Base-by-base conservation (phyloP, 257 asterid species). In the Petunia secreta region DNA sequence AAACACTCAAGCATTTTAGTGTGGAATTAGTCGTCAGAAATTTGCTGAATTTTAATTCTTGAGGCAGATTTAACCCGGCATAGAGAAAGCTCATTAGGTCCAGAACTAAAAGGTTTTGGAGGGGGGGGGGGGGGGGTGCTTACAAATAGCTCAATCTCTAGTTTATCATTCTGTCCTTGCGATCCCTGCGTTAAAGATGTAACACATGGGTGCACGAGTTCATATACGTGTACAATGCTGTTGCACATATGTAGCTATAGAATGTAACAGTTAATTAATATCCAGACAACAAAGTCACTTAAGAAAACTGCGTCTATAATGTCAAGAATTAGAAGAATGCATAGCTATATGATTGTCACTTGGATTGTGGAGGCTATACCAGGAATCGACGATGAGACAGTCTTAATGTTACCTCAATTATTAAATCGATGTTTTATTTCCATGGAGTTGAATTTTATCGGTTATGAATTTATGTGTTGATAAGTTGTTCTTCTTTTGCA, bases 401-500 rank as follows among this genome's bases (percentile, higher is more conserved):
- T 43, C n/a, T 68, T 8, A n/a, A n/a, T 68, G 39, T 68, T 52
- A 68, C 44, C 75, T 68, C 16, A 44, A 6, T 38, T 44, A 4
- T 43, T 68, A 68, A 15, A 68, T 68, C 46, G 46, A 25, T 69
- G 58, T 48, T 71, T 25, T 25, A 71, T 71, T 71, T 34, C 25
- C 77, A 50, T 34, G 55, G 11, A 71, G 6, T 71, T 71, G 77
- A 34, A 34, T 6, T 1, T 39, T 10, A 71, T 0, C 55, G 1
- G 13, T 52, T 52, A 0, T 10, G 55, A 52, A 55, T 71, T 48
- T 62, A 50, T 11, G 1, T 50, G 62, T 73, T 50, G 46, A 73
- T 14, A 37, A 62, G 63, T 69, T 78, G 66, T 81, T 55, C 34
- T 55, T 66, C 43, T 85, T 34, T 68, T 77, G 84, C 67, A 71